Base-by-base conservation (phyloP, 768 basidiomycete species). In the Trametes cingulata region DNA sequence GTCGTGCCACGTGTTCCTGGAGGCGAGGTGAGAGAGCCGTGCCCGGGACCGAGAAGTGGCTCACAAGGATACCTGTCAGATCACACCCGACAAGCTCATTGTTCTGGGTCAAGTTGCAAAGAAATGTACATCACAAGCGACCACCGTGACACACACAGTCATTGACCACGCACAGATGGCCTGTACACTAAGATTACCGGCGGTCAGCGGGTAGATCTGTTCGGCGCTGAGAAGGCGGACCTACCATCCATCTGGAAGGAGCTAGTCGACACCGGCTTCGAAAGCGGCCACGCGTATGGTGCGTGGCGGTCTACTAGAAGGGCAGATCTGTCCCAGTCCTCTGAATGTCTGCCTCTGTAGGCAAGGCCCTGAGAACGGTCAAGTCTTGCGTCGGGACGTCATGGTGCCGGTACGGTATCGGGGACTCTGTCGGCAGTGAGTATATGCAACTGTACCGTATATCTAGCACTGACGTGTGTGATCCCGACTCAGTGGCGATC, bases 251-350 rank as follows among this genome's bases (percentile, higher is more conserved):
- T 90, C 25, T 83, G 82, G 88, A 84, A 83, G 57, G 81, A 83
- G 65, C 80, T 89, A 6, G 76, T 81, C 56, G 71, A 74, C 5
- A 86, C 85, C 4, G 88, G 88, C 8, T 87, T 91, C 63, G 87
- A 90, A 71, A 87, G 85, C 37, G 88, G 89, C 1, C 88, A 90
- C 66, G 90, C 85, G 0, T 90, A 90, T 68, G 88, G 87, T 60
- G 83, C 83, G 65, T 29, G 19, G 19, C 8, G 6, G 27, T 14
- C 17, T 33, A 7, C 20, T 6, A 13, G 1, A 33, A 10, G 29
- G 29, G 4, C 29, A 33, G 4, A 10, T 33, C 29, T n/a, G 19
- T 35, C 10, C 15, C 6, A 17, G 2, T 25, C 8, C 36, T 14
- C 36, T 20, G 24, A 4, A n/a, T 49, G 47, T 10, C 6, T 17